Base-by-base conservation (phyloP, 495 filamentous ascomycete species). In the Acidomyces sp. region DNA sequence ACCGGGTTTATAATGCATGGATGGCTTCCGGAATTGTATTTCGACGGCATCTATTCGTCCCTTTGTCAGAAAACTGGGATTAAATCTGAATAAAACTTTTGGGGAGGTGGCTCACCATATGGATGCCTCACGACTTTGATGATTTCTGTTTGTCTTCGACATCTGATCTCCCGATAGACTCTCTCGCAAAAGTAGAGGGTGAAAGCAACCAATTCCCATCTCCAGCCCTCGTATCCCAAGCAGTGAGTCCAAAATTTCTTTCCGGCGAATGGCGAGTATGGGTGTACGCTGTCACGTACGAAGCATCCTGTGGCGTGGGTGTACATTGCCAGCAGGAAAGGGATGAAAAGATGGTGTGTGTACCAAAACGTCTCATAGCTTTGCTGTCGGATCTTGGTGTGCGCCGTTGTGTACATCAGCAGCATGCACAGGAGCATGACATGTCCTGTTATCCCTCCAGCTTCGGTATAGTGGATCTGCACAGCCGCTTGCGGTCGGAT, bases 281-380 rank as follows among this genome's bases (percentile, higher is more conserved):
- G 76, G 2, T 70, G 45, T 9, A 65, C 51, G 3, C 75, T 77
- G 35, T 59, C 56, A 18, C 62, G 53, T 20, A 64, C 90, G 63
- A 99, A 99, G 61, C 90, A 99, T 29, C 84, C 84, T 11, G 84
- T 84, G 7, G 90, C 86, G 60, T 99, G 90, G 19, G 90, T 96
- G 53, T 99, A 99, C 32, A 96, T 73, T 13, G 70, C 85, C 28
- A 99, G 70, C 55, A 95, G 64, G 63, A 99, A 99, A 11, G 92
- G 87, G 46, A 99, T 80, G 56, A 95, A 95, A 7, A 99, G 72
- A 49, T 99, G 92, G 59, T 99, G 90, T 9, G 84, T 93, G 61
- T 99, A 99, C 90, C 88, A 96, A 56, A 99, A 99, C 1, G 88
- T 88, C 62, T 99, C 90, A 60, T 82, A 99, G 2, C 82, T 92